These are phyloP conservation scores for Ustilago tritici DNA, from an alignment of 1,284 basidiomycete genomes.

Conservation along the genomic window DNA sequence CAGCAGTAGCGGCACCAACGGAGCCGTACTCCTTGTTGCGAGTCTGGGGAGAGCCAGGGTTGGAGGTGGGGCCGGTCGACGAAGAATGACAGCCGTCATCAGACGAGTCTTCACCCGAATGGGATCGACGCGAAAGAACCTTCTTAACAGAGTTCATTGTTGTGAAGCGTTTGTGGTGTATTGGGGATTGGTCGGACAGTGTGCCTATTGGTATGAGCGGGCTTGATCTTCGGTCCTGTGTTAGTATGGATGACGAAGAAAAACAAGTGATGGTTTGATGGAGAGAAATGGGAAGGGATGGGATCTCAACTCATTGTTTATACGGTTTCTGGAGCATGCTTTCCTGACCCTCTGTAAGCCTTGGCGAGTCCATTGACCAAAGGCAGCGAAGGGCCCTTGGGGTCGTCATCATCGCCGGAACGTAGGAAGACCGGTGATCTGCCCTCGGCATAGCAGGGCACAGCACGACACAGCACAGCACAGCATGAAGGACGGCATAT, in stretches of 20 bases:
- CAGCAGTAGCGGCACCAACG: slow-evolving; percentile 12
- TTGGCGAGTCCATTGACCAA: neutral
- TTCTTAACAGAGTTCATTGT: slow-evolving; percentile 55
- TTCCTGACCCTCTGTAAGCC: neutral
- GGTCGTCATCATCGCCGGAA: neutral
- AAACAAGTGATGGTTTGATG: slow-evolving; percentile 7
- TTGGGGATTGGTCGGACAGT: slow-evolving; percentile 1
- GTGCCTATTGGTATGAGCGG: slow-evolving; percentile 27
- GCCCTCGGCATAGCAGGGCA: too few species aligned
- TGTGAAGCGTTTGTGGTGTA: neutral
- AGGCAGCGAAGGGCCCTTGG: slow-evolving; percentile 2
- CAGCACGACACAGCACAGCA: neutral
- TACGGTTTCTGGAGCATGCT: slow-evolving; percentile 19
- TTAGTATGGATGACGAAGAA: slow-evolving; percentile 13
- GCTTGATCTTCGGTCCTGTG: slow-evolving; percentile 5
- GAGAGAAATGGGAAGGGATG: neutral
- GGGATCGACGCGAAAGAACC: slow-evolving; percentile 44
- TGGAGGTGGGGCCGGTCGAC: slow-evolving; percentile 43
- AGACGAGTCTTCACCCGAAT: slow-evolving; percentile 41
- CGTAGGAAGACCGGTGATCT: neutral
- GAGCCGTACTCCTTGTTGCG: slow-evolving; percentile 31
- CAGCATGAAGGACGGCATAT: neutral
- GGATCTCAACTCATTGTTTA: slow-evolving; percentile 3
- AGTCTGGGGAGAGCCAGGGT: slow-evolving; percentile 32
- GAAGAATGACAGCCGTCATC: slow-evolving; percentile 35